Evolutionary conservation across 257 asterid genomes (phyloP), one percentile per base, ranked within the genome.

Genomic region (Thymus quinquecostatus): DNA sequence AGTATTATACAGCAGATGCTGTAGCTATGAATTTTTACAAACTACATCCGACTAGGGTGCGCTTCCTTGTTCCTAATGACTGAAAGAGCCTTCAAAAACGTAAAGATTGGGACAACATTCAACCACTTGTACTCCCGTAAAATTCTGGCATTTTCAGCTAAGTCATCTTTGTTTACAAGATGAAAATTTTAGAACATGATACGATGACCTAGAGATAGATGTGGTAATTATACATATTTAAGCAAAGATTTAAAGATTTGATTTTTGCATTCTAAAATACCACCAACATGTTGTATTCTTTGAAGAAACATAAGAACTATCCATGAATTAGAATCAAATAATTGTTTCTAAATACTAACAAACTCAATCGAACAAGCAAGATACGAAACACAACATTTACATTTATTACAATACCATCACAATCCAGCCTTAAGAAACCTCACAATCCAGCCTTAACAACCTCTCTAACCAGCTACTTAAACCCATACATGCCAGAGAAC

Each of bases 281-380:
- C 21, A 21, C 21, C 21, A 64, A 69, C 44, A 38, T 2, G 28
- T 14, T 55, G 51, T 10, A 36, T 1, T 21, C 14, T 36, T 28
- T 7, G n/a, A 68, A 55, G 59, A 51, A 60, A 68, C 45, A 76
- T 40, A 3, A n/a, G 13, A 1, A 34, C 38, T 56, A 34, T 51
- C 60, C 60, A 63, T 21, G 54, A 27, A 62, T 48, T 33, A 40
- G 9, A 68, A 55, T 58, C 40, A 38, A 36, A 13, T 29, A 44
- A 29, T 60, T 40, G 28, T 41, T 56, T 62, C 38, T 48, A 34
- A 5, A 55, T 45, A 34, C 8, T 27, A 64, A 10, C 12, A 36
- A 33, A 71, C 53, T 54, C 13, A 40, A 57, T 41, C 48, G 45
- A 13, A 49, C 49, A 50, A 75, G 44, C 61, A 55, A 10, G 64